A percentile compares a stretch with the other conserved stretches of the same genome.
phyloP scores from a whole-genome alignment of 371 early-diverging fungal genomes.

The Entomophthora muscae region DNA sequence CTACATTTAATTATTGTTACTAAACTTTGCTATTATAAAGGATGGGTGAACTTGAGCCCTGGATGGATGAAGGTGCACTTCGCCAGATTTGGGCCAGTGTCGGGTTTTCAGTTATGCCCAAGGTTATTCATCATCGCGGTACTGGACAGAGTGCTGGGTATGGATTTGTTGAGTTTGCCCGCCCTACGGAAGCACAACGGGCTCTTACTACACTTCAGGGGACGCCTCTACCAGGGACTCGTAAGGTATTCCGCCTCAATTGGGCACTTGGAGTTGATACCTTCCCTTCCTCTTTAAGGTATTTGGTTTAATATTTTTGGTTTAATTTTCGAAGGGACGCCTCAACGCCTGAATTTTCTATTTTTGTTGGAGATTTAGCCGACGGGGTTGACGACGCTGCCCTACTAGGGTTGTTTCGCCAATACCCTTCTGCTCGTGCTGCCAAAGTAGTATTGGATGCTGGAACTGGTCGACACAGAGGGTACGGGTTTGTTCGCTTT shows the following conservation, averaged over 20 bases:
- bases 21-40: constrained; percentile 17
- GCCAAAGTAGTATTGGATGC: constrained; percentile 73
- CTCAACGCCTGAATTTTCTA: constrained; percentile 49
- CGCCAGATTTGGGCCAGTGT: constrained; percentile 40
- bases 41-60: constrained; percentile 69
- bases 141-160: constrained; percentile 39
- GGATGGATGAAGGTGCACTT: constrained; percentile 69
- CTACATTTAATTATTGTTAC: no score
- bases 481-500: constrained; percentile 75
- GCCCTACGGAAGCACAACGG: constrained; percentile 36
- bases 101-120: constrained; percentile 58
- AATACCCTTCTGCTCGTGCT: constrained; percentile 48
- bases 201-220: constrained; percentile 53
- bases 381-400: constrained; percentile 51
- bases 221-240: constrained; percentile 57
- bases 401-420: constrained; percentile 34
- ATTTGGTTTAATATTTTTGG: neutral
- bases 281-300: neutral
- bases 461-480: constrained; percentile 31
- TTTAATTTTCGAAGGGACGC: constrained; percentile 22
- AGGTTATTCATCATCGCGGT: constrained; percentile 67
- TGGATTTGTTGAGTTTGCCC: constrained; percentile 54
- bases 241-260: constrained; percentile 68
- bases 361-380: constrained; percentile 76
- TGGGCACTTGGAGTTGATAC: constrained; percentile 67